A percentile compares a stretch with the other conserved stretches of the same genome.
These are phyloP conservation scores for Schwanniomyces pseudopolymorphus DNA, from an alignment of 805 yeast species.

Conservation along the genomic window DNA sequence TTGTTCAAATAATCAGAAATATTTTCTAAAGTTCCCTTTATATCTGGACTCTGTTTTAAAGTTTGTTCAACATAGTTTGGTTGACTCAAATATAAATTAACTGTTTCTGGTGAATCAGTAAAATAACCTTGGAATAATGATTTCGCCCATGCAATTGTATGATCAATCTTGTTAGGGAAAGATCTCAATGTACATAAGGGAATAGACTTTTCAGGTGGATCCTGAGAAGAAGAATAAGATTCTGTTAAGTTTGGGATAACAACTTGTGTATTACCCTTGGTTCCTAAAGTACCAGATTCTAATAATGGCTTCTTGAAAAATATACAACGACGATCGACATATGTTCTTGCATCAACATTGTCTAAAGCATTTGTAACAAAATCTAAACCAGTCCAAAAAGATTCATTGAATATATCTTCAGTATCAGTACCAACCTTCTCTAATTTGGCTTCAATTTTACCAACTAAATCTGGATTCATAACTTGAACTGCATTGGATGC, in stretches of 20 bases:
- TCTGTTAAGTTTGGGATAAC: conserved; percentile 92
- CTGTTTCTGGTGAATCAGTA: conserved; percentile 88
- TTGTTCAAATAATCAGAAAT: conserved; percentile 70
- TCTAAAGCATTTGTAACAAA: conserved; percentile 96
- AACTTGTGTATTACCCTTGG: conserved; percentile 98
- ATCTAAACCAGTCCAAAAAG: conserved; percentile 81
- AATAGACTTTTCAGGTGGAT: conserved; percentile 97
- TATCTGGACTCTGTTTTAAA: conserved; percentile 89
- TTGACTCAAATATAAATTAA: conserved; percentile 84
- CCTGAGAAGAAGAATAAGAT: conserved; percentile 93
- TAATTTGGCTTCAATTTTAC: conserved; percentile 70
- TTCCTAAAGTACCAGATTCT: conserved; percentile 97
- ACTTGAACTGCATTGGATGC: conserved; percentile 80
- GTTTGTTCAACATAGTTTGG: conserved; percentile 91
- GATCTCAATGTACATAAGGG: conserved; percentile 97
- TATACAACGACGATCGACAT: conserved; percentile 95
- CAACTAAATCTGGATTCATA: conserved; percentile 83
- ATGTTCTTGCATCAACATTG: conserved; percentile 96
- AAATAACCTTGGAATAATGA: conserved; percentile 90
- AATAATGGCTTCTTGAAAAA: conserved; percentile 86
- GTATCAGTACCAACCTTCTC: conserved; percentile 96
- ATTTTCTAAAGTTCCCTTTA: conserved; percentile 81
- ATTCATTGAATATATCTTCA: conserved; percentile 79
- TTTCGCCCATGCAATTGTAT: conserved; percentile 99
- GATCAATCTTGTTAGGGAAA: conserved; percentile 97